Evolutionary conservation across 805 yeast species (phyloP), one percentile per base, ranked within the genome.

Genomic region (Candida coleopterorum): DNA sequence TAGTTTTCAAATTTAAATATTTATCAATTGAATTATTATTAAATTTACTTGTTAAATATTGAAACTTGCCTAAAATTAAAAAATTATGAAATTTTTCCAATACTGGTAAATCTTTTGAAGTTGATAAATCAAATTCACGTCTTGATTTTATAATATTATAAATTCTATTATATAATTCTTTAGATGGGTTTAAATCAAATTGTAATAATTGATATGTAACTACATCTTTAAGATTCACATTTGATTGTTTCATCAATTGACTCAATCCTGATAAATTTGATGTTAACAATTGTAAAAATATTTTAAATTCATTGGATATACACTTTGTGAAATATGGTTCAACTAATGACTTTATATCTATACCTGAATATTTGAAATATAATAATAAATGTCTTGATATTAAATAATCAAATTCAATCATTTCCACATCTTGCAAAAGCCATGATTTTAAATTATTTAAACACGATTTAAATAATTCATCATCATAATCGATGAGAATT

Each of bases 1-100:
- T 63, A 9, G 69, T 59, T 39, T 74, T 79, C 10, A 66, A 52
- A 29, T 74, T 74, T 25, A 41, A 39, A 17, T 64, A 53, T 4
- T 74, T 58, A 6, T 50, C 53, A 2, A 53, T 32, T 28, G 48
- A 47, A 0, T 44, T 30, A 22, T 30, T 35, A 18, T 56, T 51
- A 23, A 61, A 43, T 15, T 43, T 34, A 1, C 66, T 46, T 2
- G 64, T 45, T 6, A 65, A 28, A 17, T 47, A 35, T 29, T 70
- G 72, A 35, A 71, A 60, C 29, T 48, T 52, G 1, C 72, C 61
- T 12, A 70, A 38, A 2, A 61, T 32, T 3, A 56, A 20, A 5
- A 67, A 44, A 34, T 58, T 60, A 6, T 36, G 27, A 14, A 66
- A 48, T 38, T 53, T 57, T 4, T 20, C 29, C 3, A 29, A 7